Evolutionary conservation across 2,329 filamentous ascomycete genomes (phyloP).

Genomic region (Plenodomus biglobosus): DNA sequence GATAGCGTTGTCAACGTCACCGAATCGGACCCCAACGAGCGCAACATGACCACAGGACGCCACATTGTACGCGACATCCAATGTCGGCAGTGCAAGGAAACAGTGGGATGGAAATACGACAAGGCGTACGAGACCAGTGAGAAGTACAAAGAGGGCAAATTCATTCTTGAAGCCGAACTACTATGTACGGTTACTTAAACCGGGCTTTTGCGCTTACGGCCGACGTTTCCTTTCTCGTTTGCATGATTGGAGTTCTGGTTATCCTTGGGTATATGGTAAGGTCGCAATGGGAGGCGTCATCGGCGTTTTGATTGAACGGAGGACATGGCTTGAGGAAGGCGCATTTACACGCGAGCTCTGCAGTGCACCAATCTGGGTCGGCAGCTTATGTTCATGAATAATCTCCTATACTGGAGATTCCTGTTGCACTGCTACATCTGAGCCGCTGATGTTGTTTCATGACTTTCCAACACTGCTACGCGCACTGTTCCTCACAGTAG

Average conservation of each 20-base stretch:
- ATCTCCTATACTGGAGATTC: neutral
- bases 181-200: constrained; percentile 70
- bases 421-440: neutral
- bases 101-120: constrained; percentile 98
- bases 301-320: neutral
- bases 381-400: no score
- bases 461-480: neutral
- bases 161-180: constrained; percentile 89
- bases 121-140: constrained; percentile 89
- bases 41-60: constrained; percentile 95
- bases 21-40: constrained; percentile 80
- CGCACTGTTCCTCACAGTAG: neutral
- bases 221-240: constrained; percentile 7
- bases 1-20: constrained; percentile 90
- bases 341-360: no score
- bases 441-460: neutral
- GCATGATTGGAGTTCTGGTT: constrained; percentile 32
- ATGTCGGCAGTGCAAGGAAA: constrained; percentile 87
- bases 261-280: neutral
- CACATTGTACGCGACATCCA: constrained; percentile 92
- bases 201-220: neutral
- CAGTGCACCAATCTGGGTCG: no score
- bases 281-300: neutral
- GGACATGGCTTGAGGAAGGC: no score
- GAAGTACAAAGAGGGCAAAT: constrained; percentile 99